Evolutionary conservation across 1,139 yeast species (phyloP), one percentile per base, ranked within the genome.

Genomic region (Sporopachydermia cereana): DNA sequence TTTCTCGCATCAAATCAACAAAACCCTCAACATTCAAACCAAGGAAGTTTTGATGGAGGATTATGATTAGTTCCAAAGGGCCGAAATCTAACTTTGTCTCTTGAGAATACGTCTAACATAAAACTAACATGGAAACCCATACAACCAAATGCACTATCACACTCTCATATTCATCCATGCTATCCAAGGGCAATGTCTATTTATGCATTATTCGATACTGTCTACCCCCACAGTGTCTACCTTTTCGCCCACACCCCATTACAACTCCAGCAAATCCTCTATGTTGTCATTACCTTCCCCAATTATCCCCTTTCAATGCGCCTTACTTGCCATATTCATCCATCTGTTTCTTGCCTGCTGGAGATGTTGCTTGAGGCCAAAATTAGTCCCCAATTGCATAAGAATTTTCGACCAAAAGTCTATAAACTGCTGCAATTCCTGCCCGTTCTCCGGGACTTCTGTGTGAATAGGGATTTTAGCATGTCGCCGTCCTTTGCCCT

Each of bases 371-470:
- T 34, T 34, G 7, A 5, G 5, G 17, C 39, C 39, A n/a, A 34
- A 34, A 7, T 34, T 34, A n/a, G 22, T 7, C 18, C 39, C 41
- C 27, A 49, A 24, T 14, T 48, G 44, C 18, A 47, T 47, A 47
- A 80, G 60, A 0, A 74, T 60, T 2, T 58, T 57, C 2, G 60
- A 50, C 91, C 91, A 83, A 52, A 74, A 74, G 1, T 58, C 58
- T 3, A 69, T 58, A 53, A 81, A 78, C 18, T 57, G 60, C 1
- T 43, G 44, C 21, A 77, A 54, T 12, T 66, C 69, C 3, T 43
- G 34, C 1, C 42, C 24, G 21, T 51, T 47, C 1, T 24, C 24
- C 0, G 83, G 80, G 0, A 55, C 42, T 1, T 53, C 49, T 1
- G 59, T 48, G 46, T 53, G 53, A 43, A 49, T 42, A 2, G 65